Base-by-base conservation (phyloP, 371 early-diverging fungal genomes). In the Mortierella sp. region DNA sequence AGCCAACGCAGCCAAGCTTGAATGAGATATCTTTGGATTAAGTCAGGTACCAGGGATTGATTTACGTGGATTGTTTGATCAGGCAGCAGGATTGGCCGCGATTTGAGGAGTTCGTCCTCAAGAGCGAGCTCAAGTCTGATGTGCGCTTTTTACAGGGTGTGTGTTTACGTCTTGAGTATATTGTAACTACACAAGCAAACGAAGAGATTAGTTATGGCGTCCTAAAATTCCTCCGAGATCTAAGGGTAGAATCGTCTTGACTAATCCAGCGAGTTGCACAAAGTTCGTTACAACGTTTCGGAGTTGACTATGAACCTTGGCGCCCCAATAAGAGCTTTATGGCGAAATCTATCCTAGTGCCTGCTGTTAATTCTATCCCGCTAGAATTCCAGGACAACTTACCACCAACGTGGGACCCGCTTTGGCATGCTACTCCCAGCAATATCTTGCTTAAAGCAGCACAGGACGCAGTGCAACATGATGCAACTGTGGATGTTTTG, bases 81-180 rank as follows among this genome's bases (percentile, higher is more conserved):
- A n/a, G n/a, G n/a, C n/a, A n/a, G n/a, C 18, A 49, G 49, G 49
- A 49, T 49, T n/a, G 12, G n/a, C 49, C 49, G 14, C 12, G 49
- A 12, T 49, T 62, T 62, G 62, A 62, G 47, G 28, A 62, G 20
- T 62, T 62, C 14, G 62, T 62, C 10, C 43, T 62, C 11, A 8
- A 26, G n/a, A 47, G 62, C 62, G 45, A 45, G 47, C 40, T 62
- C 47, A 37, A 24, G 22, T 22, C 45, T 0, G 62, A 62, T 62
- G 45, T 45, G 22, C 11, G 28, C 28, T 62, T 62, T 28, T 24
- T 26, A 24, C 62, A 40, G 10, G 62, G 62, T 0, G 26, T 45
- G 0, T 37, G 24, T 20, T 45, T 62, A 26, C 62, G 62, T 20
- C 47, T 62, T 40, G 62, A 62, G 14, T 45, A 62, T 22, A 47